Percentiles rank a stretch among this genome's conserved stretches.
Evolutionary conservation across 192 early-diverging fungal genomes (phyloP).

Genomic region (Powellomyces hirtus): DNA sequence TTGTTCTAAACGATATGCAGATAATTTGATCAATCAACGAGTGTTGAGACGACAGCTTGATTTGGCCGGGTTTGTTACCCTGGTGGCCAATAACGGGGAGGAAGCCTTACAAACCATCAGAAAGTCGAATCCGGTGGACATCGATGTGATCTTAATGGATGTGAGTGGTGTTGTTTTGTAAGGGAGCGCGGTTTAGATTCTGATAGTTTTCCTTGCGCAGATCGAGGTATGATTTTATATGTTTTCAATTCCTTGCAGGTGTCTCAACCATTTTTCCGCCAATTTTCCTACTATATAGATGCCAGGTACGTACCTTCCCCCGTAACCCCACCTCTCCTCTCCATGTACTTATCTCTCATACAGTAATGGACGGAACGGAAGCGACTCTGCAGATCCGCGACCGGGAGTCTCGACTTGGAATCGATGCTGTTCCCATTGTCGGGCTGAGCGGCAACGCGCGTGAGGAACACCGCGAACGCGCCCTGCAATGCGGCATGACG

Average conservation of each 20-base stretch:
- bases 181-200: neutral
- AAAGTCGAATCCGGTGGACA: neutral
- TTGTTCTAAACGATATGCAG: too few relatives aligned
- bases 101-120: neutral
- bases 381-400: constrained; percentile 51
- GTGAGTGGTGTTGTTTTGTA: neutral
- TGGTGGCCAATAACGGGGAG: neutral
- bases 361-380: constrained; percentile 55
- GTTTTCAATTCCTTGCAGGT: too few relatives aligned
- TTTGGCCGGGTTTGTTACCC: neutral
- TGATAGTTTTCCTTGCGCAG: neutral
- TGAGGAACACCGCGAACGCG: neutral
- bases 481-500: constrained; percentile 3
- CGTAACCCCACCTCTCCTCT: too few relatives aligned
- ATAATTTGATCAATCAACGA: constrained; percentile 2
- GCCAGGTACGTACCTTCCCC: too few relatives aligned
- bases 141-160: neutral
- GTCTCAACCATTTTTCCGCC: too few relatives aligned
- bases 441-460: constrained; percentile 19
- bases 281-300: too few relatives aligned
- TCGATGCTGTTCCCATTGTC: neutral
- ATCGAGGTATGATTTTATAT: too few relatives aligned
- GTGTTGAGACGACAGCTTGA: neutral
- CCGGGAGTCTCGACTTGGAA: neutral
- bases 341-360: too few relatives aligned